Conservation (phyloP, 805 yeast genomes). For the Millerozyma acaciae region DNA sequence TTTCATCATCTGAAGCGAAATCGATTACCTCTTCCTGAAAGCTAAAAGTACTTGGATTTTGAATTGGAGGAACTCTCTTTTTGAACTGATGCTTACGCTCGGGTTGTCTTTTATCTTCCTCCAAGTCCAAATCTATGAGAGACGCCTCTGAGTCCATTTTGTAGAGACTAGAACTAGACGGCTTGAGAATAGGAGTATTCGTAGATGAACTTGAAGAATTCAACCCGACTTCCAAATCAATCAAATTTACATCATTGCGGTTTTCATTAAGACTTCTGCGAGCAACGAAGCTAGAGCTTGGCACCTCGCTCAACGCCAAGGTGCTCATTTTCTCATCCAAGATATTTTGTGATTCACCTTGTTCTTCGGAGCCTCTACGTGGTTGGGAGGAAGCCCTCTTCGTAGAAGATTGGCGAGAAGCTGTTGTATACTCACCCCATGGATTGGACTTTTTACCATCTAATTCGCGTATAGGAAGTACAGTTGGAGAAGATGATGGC, state of each 20-base stretch:
- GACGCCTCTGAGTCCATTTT: slow-evolving; percentile 4
- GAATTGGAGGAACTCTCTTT: slow-evolving; percentile 27
- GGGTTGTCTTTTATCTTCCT: slow-evolving; percentile 11
- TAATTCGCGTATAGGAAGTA: too few relatives aligned
- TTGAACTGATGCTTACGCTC: slow-evolving; percentile 26
- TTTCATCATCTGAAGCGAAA: slow-evolving; percentile 45
- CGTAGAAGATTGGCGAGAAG: background rate
- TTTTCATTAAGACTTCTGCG: background rate
- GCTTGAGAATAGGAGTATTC: slow-evolving; percentile 15
- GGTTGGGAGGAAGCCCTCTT: slow-evolving; percentile 2
- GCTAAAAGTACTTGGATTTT: slow-evolving; percentile 25
- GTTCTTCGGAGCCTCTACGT: background rate
- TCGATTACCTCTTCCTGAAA: slow-evolving; percentile 44
- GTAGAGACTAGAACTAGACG: slow-evolving; percentile 5
- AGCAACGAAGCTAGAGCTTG: too few relatives aligned
- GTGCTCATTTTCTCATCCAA: background rate
- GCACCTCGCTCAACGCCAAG: background rate
- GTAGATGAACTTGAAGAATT: slow-evolving; percentile 21
- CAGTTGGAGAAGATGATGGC: too few relatives aligned
- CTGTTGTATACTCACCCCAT: slow-evolving; percentile 29
- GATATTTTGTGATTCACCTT: background rate
- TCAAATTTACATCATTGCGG: slow-evolving; percentile 22
- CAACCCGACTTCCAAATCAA: slow-evolving; percentile 34
- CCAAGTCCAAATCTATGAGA: slow-evolving; percentile 25
- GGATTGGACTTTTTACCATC: too few relatives aligned